phyloP scores from a whole-genome alignment of 176 grass and related monocot genomes.

The Metroxylon sagu region DNA sequence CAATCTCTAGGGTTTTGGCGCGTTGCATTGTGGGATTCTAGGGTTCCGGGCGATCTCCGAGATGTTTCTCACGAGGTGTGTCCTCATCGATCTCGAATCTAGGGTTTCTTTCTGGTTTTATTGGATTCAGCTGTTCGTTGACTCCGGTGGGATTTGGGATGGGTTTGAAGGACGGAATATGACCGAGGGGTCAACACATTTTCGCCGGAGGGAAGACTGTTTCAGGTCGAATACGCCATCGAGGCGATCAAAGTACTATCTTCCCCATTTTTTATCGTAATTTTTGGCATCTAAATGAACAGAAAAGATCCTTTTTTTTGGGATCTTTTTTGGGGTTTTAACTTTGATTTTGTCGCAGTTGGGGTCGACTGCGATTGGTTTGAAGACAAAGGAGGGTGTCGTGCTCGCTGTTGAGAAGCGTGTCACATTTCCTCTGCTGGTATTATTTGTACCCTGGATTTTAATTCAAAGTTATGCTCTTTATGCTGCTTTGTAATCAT shows the following conservation, averaged over 20 bases:
- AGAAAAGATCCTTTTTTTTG: too few relatives aligned
- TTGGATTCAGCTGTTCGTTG: not conserved
- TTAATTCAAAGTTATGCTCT: too few relatives aligned
- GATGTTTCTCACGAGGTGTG: slow-evolving; percentile 95
- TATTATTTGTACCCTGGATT: slow-evolving; percentile 10
- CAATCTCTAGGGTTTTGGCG: too few relatives aligned
- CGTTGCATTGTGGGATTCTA: too few relatives aligned
- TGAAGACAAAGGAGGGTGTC: slow-evolving; percentile 87
- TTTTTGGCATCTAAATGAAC: not conserved
- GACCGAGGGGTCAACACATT: slow-evolving; percentile 86
- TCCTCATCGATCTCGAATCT: not conserved
- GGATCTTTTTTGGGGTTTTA: not conserved
- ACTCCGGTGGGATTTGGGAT: not conserved
- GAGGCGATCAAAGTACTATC: slow-evolving; percentile 75
- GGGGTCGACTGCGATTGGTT: slow-evolving; percentile 78
- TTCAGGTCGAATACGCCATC: slow-evolving; percentile 95
- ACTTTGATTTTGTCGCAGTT: slow-evolving; percentile 33
- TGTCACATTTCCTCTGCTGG: slow-evolving; percentile 79
- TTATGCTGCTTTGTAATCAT: too few relatives aligned
- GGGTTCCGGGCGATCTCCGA: not conserved
- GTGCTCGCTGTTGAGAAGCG: slow-evolving; percentile 95
- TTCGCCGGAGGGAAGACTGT: slow-evolving; percentile 78
- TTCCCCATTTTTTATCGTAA: not conserved
- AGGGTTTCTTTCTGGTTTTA: not conserved
- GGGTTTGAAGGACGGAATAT: slow-evolving; percentile 56